Conservation (phyloP, 2,329 filamentous ascomycete species). For the Fusarium floridanum region DNA sequence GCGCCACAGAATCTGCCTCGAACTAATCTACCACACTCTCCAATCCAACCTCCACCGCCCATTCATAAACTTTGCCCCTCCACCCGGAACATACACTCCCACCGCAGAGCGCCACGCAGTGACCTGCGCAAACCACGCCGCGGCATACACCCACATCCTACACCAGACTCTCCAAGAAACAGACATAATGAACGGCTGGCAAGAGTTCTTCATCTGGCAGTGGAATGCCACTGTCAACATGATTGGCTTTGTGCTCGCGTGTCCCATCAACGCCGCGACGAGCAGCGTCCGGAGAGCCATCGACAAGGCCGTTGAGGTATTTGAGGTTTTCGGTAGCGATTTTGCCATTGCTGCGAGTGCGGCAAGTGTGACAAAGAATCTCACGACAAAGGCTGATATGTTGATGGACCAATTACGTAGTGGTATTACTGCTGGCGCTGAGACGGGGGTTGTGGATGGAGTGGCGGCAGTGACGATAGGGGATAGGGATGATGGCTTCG, state of each 20-base stretch:
- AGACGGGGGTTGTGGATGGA: not conserved
- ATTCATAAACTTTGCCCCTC: constrained; percentile 52
- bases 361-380: constrained; percentile 52
- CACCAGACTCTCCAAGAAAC: constrained; percentile 43
- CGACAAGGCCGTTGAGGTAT: constrained; percentile 54
- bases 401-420: constrained; percentile 22
- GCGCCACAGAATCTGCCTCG: constrained; percentile 54
- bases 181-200: constrained; percentile 45
- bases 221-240: constrained; percentile 50
- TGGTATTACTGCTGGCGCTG: constrained; percentile 16
- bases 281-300: constrained; percentile 46
- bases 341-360: constrained; percentile 58
- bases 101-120: constrained; percentile 34
- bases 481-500: not conserved
- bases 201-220: constrained; percentile 47
- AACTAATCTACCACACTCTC: constrained; percentile 57
- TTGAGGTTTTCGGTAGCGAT: constrained; percentile 52
- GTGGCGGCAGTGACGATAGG: not conserved
- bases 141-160: constrained; percentile 42
- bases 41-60: constrained; percentile 54
- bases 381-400: constrained; percentile 39
- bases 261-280: constrained; percentile 46
- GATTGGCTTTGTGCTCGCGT: constrained; percentile 50
- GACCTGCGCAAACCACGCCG: constrained; percentile 41
- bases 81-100: constrained; percentile 22